These are phyloP conservation scores for Astragalus membranaceus DNA, from an alignment of 306 rosid species.

Conservation along the genomic window DNA sequence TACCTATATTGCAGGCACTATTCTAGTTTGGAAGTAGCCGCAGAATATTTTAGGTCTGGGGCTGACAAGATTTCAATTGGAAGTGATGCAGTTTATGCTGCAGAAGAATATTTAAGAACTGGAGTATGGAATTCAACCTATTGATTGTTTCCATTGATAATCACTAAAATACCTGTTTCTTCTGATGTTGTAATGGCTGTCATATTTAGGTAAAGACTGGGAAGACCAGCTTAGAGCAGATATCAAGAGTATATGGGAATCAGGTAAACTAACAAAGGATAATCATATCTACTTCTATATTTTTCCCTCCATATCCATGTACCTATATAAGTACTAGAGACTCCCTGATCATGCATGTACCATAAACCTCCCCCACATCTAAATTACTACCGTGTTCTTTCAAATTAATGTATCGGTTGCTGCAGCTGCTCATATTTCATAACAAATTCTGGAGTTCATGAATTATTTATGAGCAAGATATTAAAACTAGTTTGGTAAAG, in stretches of 20 bases:
- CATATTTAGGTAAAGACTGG: conserved; percentile 68
- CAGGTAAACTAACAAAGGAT: conserved; percentile 46
- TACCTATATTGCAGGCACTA: conserved; percentile 50
- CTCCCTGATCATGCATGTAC: not conserved
- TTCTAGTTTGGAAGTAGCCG: conserved; percentile 96
- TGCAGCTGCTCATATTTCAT: not conserved
- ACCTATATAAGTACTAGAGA: not conserved
- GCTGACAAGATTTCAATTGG: conserved; percentile 98
- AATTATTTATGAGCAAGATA: no score
- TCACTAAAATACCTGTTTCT: not conserved
- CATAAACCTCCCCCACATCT: no score
- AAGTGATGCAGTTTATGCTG: conserved; percentile 97
- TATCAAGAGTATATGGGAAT: conserved; percentile 91
- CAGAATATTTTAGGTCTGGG: conserved; percentile 96
- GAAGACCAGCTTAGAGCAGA: conserved; percentile 92
- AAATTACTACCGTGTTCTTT: not conserved
- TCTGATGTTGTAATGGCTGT: conserved; percentile 26
- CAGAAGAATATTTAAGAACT: conserved; percentile 79
- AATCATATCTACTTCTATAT: not conserved
- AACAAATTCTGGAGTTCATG: no score
- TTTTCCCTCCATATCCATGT: not conserved
- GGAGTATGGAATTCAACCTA: conserved; percentile 53
- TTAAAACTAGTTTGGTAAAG: no score
- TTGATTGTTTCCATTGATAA: conserved; percentile 4
- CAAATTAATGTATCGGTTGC: not conserved